These are phyloP conservation scores for Chlamydomonas sp. DNA, from an alignment of 139 green algal species.

Conservation along the genomic window DNA sequence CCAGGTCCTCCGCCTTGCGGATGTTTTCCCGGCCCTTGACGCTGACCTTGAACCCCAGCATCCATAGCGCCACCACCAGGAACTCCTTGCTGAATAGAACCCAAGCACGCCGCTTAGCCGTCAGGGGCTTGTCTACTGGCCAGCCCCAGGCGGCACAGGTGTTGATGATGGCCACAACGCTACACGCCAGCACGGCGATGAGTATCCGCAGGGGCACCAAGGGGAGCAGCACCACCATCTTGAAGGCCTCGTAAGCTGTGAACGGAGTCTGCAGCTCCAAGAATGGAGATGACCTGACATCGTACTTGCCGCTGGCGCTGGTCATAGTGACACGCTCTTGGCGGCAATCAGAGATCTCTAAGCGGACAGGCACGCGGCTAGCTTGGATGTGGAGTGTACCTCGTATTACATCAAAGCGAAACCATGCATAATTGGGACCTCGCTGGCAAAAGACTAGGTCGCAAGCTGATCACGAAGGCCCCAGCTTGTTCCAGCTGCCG, in stretches of 20 bases:
- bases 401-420: too few relatives aligned
- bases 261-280: not conserved
- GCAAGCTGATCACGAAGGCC: too few relatives aligned
- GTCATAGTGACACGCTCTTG: too few relatives aligned
- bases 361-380: too few relatives aligned
- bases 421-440: too few relatives aligned
- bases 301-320: too few relatives aligned
- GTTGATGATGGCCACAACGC: not conserved
- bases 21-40: constrained; percentile 31
- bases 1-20: constrained; percentile 21
- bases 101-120: not conserved
- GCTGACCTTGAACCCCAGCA: constrained; percentile 18
- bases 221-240: not conserved
- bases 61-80: constrained; percentile 14
- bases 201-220: not conserved
- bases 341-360: too few relatives aligned
- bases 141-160: not conserved
- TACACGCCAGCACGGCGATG: not conserved
- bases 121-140: constrained; percentile 11
- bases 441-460: too few relatives aligned
- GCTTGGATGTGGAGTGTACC: too few relatives aligned
- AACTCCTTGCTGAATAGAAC: constrained; percentile 36
- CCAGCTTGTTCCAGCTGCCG: too few relatives aligned
- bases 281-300: not conserved
- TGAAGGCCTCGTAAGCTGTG: not conserved